Percentiles rank a stretch among this genome's conserved stretches.
Evolutionary conservation across 257 asterid species (phyloP).

Genomic region (Nemophila menziesii): DNA sequence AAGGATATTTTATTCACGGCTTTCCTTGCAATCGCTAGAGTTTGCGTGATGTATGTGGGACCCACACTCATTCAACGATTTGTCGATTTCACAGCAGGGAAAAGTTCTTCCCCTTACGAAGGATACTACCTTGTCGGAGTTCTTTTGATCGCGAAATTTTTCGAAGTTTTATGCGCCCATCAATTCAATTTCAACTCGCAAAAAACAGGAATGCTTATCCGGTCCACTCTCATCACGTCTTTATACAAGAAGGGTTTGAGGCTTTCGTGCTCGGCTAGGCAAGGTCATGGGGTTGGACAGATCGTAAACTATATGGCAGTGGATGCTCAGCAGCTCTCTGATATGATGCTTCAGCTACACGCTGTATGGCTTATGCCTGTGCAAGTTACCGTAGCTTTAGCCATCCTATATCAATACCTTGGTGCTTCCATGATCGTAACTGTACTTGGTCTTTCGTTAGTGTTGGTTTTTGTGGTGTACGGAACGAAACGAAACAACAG

Average conservation of each 20-base stretch:
- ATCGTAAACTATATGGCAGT: slow-evolving; percentile 94
- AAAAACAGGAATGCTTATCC: slow-evolving; percentile 77
- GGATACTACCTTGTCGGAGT: slow-evolving; percentile 64
- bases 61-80: slow-evolving; percentile 68
- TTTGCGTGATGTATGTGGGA: slow-evolving; percentile 71
- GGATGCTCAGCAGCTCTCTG: slow-evolving; percentile 90
- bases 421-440: slow-evolving; percentile 54
- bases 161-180: slow-evolving; percentile 70
- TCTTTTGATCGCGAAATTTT: slow-evolving; percentile 54
- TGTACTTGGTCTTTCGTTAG: slow-evolving; percentile 27
- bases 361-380: slow-evolving; percentile 76
- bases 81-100: slow-evolving; percentile 62
- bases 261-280: slow-evolving; percentile 75
- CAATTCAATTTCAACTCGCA: slow-evolving; percentile 84
- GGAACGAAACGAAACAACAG: slow-evolving; percentile 47
- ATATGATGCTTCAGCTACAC: slow-evolving; percentile 90
- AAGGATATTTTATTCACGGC: slow-evolving; percentile 58
- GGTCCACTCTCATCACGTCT: slow-evolving; percentile 66
- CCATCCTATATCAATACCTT: slow-evolving; percentile 45
- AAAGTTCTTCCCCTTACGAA: slow-evolving; percentile 38
- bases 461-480: slow-evolving; percentile 39
- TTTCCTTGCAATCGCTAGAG: slow-evolving; percentile 50
- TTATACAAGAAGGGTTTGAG: slow-evolving; percentile 71
- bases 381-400: slow-evolving; percentile 59
- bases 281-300: slow-evolving; percentile 87